phyloP scores from a whole-genome alignment of 495 filamentous ascomycete species.

The Cudoniella acicularis region DNA sequence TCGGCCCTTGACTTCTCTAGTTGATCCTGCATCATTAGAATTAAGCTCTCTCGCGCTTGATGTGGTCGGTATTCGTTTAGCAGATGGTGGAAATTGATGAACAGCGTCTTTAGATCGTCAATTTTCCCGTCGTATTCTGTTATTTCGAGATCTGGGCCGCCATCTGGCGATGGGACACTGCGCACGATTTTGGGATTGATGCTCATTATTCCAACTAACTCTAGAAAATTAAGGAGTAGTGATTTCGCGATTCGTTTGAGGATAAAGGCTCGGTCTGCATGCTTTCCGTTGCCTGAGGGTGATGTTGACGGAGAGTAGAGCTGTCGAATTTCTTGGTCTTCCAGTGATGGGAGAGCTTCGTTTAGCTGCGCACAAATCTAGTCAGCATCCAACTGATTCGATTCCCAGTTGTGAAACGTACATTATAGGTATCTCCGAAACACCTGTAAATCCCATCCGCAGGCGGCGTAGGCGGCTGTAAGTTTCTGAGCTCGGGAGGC shows the following conservation, averaged over 20 bases:
- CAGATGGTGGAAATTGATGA: constrained; percentile 85
- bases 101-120: constrained; percentile 68
- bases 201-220: constrained; percentile 65
- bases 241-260: constrained; percentile 77
- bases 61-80: constrained; percentile 95
- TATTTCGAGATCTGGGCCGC: background rate
- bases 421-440: constrained; percentile 67
- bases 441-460: constrained; percentile 64
- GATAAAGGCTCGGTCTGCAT: constrained; percentile 67
- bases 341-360: constrained; percentile 61
- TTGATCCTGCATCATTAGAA: constrained; percentile 88
- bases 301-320: constrained; percentile 53
- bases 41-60: constrained; percentile 87
- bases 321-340: constrained; percentile 64
- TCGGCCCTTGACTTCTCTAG: constrained; percentile 70
- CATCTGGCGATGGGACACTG: background rate
- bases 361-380: constrained; percentile 43
- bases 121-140: constrained; percentile 56
- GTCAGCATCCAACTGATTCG: constrained; percentile 1
- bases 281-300: constrained; percentile 34
- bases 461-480: constrained; percentile 78
- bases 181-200: constrained; percentile 47
- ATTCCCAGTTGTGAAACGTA: constrained; percentile 28
- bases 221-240: constrained; percentile 79
- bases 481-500: constrained; percentile 68